phyloP scores from a whole-genome alignment of 306 rosid genomes.

The Corylus avellana region DNA sequence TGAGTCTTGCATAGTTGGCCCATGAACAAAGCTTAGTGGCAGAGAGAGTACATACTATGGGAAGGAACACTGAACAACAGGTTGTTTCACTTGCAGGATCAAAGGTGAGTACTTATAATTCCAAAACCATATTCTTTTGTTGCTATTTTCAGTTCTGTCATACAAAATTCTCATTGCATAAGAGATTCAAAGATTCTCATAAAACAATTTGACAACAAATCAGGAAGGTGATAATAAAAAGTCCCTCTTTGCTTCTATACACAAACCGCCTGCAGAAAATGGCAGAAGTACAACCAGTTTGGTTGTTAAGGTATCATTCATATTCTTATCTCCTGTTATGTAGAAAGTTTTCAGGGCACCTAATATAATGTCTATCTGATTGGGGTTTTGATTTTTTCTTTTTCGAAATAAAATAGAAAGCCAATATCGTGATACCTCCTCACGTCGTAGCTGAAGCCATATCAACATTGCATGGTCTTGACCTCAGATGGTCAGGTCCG shows the following conservation, averaged over 20 bases:
- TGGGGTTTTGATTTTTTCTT: slow-evolving; percentile 10
- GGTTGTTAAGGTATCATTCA: slow-evolving; percentile 68
- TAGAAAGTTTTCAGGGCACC: neutral
- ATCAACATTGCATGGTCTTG: slow-evolving; percentile 62
- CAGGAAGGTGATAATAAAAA: slow-evolving; percentile 53
- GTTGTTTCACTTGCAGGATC: slow-evolving; percentile 46
- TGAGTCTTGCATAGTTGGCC: slow-evolving; percentile 10
- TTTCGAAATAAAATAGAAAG: slow-evolving; percentile 48
- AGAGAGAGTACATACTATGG: slow-evolving; percentile 42
- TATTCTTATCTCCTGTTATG: neutral
- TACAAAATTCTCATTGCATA: neutral
- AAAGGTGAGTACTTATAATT: slow-evolving; percentile 46
- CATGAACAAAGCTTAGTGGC: slow-evolving; percentile 27
- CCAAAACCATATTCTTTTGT: slow-evolving; percentile 1
- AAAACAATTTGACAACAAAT: slow-evolving; percentile 29
- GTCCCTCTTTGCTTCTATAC: slow-evolving; percentile 39
- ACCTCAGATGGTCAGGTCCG: slow-evolving; percentile 89
- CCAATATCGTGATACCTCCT: slow-evolving; percentile 58
- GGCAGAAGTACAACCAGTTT: slow-evolving; percentile 68
- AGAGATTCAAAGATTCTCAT: slow-evolving; percentile 16
- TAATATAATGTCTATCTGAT: slow-evolving; percentile 1
- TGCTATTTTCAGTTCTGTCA: neutral
- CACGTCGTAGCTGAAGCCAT: slow-evolving; percentile 80
- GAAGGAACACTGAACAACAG: slow-evolving; percentile 60
- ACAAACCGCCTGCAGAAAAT: slow-evolving; percentile 50